Conservation (phyloP, 129 eudicot genomes). For the Centaurea solstitialis region DNA sequence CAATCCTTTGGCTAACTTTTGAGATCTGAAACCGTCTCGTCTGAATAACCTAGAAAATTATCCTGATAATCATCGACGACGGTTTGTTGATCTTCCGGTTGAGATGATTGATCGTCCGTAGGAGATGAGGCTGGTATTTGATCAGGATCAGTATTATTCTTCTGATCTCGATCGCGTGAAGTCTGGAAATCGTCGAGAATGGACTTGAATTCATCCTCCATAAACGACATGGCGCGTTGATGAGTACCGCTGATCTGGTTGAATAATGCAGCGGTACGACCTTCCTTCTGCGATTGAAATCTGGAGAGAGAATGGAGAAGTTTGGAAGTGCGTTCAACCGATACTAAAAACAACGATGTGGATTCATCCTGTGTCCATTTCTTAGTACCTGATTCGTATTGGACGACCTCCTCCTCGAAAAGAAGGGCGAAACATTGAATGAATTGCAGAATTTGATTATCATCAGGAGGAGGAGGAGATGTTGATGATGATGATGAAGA, state of each 20-base stretch:
- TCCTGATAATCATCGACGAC: neutral
- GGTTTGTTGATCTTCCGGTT: neutral
- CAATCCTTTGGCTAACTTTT: constrained; percentile 48
- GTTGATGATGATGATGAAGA: constrained; percentile 17
- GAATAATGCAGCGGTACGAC: constrained; percentile 31
- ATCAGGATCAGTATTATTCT: neutral
- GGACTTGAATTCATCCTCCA: constrained; percentile 69
- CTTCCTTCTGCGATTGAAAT: constrained; percentile 35
- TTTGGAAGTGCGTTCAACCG: constrained; percentile 43
- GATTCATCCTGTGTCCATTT: constrained; percentile 49
- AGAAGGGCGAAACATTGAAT: constrained; percentile 48
- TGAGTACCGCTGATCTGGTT: constrained; percentile 58
- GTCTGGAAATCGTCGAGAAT: constrained; percentile 51
- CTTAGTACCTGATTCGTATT: constrained; percentile 40
- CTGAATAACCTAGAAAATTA: constrained; percentile 51
- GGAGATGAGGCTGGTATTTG: constrained; percentile 38
- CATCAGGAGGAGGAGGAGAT: constrained; percentile 1
- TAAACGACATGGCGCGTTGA: constrained; percentile 63
- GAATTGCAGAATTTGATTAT: constrained; percentile 27
- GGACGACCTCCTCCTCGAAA: constrained; percentile 51
- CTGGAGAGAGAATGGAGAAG: constrained; percentile 33
- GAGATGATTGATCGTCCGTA: constrained; percentile 15
- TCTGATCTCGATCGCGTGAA: constrained; percentile 26
- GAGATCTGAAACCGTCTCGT: constrained; percentile 38
- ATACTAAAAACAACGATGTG: constrained; percentile 24